These are phyloP conservation scores for Debaryomyces subglobosus DNA, from an alignment of 1,139 yeast genomes.

Conservation along the genomic window DNA sequence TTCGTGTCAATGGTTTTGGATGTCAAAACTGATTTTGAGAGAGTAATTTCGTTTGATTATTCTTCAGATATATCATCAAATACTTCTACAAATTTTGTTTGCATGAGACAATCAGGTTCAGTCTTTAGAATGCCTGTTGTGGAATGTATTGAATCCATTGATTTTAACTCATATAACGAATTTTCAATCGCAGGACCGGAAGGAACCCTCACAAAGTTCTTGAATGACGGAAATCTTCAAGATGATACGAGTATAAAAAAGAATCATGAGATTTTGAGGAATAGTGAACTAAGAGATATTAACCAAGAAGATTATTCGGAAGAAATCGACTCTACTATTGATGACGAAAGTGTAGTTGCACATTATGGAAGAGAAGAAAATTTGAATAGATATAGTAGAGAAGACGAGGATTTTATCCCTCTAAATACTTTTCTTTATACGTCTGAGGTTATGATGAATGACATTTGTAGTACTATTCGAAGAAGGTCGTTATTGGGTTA, in stretches of 20 bases:
- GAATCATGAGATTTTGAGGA: slow-evolving; percentile 13
- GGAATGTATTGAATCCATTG: slow-evolving; percentile 66
- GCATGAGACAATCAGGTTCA: slow-evolving; percentile 89
- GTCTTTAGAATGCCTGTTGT: slow-evolving; percentile 77
- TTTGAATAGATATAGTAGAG: slow-evolving; percentile 20
- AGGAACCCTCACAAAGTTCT: slow-evolving; percentile 51
- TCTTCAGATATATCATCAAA: slow-evolving; percentile 54
- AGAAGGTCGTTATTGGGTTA: slow-evolving; percentile 75
- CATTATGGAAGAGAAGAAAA: slow-evolving; percentile 16
- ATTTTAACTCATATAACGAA: slow-evolving; percentile 74
- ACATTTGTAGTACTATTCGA: slow-evolving; percentile 67
- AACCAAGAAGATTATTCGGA: slow-evolving; percentile 26
- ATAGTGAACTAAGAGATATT: slow-evolving; percentile 24
- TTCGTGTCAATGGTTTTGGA: slow-evolving; percentile 81
- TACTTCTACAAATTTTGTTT: slow-evolving; percentile 63
- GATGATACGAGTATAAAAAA: slow-evolving; percentile 8
- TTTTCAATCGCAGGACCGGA: slow-evolving; percentile 68
- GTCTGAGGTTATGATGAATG: slow-evolving; percentile 53
- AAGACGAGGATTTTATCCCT: slow-evolving; percentile 32
- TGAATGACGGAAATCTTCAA: slow-evolving; percentile 20
- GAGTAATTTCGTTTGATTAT: slow-evolving; percentile 85
- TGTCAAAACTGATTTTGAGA: slow-evolving; percentile 72
- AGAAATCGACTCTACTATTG: slow-evolving; percentile 36
- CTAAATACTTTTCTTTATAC: slow-evolving; percentile 36
- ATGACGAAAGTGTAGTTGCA: slow-evolving; percentile 30